Evolutionary conservation across 1,284 basidiomycete genomes (phyloP).

Genomic region (Irpex sp.): DNA sequence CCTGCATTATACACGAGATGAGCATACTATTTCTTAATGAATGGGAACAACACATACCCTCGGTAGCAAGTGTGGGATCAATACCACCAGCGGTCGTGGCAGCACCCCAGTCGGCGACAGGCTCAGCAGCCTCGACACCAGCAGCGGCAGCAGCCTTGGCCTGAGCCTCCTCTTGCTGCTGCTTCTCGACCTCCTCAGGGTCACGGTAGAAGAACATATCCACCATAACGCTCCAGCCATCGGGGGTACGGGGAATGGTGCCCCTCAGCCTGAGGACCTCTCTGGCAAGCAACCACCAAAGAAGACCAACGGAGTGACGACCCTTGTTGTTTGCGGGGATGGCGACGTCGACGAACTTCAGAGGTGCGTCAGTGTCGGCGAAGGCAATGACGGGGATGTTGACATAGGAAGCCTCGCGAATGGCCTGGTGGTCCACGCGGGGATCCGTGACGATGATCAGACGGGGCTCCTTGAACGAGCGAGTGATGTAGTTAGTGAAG

Average conservation of each 20-base stretch:
- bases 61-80: slow-evolving; percentile 73
- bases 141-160: slow-evolving; percentile 68
- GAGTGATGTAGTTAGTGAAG: slow-evolving; percentile 99
- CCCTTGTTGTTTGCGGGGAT: slow-evolving; percentile 99
- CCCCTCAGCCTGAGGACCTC: slow-evolving; percentile 97
- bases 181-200: slow-evolving; percentile 98
- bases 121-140: slow-evolving; percentile 44
- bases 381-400: slow-evolving; percentile 99
- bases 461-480: slow-evolving; percentile 99
- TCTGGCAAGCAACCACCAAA: slow-evolving; percentile 98
- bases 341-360: slow-evolving; percentile 96
- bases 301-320: slow-evolving; percentile 93
- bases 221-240: slow-evolving; percentile 97
- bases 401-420: slow-evolving; percentile 99
- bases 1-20: slow-evolving; percentile 33
- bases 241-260: slow-evolving; percentile 83
- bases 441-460: slow-evolving; percentile 98
- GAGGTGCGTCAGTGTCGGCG: slow-evolving; percentile 96
- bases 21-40: slow-evolving; percentile 1
- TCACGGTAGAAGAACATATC: slow-evolving; percentile 99
- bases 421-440: slow-evolving; percentile 99
- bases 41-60: slow-evolving; percentile 50
- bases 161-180: slow-evolving; percentile 89
- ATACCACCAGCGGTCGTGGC: slow-evolving; percentile 69
- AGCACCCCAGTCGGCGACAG: slow-evolving; percentile 75